phyloP scores from a whole-genome alignment of 176 grass and related monocot genomes.

The Phragmites australis region DNA sequence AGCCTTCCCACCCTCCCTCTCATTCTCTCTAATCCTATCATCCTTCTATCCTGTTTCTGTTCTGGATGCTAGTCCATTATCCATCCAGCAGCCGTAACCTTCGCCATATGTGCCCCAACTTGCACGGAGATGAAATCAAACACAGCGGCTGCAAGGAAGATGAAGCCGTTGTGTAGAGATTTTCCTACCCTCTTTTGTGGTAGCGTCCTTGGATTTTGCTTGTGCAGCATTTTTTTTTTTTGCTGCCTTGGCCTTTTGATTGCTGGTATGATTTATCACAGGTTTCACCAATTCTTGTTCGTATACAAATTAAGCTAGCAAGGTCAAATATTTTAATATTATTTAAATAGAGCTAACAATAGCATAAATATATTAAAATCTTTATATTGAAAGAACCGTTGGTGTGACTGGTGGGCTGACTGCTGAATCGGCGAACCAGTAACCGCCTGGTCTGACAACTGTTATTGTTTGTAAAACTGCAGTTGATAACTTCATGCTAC shows the following conservation, averaged over 20 bases:
- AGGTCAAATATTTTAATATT: background rate
- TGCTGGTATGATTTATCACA: background rate
- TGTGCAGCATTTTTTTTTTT: background rate
- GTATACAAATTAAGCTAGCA: background rate
- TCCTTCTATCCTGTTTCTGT: background rate
- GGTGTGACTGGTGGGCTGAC: background rate
- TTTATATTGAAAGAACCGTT: background rate
- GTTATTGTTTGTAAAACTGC: background rate
- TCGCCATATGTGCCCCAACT: background rate
- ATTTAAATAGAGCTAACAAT: background rate
- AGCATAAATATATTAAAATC: background rate
- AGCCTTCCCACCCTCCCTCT: background rate
- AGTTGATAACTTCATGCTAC: background rate
- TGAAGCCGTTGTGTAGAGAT: background rate
- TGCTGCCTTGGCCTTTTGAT: background rate
- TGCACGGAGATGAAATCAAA: background rate
- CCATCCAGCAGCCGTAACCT: background rate
- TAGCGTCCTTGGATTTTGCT: background rate
- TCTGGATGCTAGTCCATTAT: background rate
- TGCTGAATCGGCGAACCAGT: background rate
- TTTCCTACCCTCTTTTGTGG: background rate
- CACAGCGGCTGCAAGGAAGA: background rate
- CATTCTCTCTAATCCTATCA: background rate
- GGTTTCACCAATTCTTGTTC: background rate
- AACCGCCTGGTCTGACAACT: no score